phyloP scores from a whole-genome alignment of 1,284 basidiomycete species.

The Caloboletus firmus region DNA sequence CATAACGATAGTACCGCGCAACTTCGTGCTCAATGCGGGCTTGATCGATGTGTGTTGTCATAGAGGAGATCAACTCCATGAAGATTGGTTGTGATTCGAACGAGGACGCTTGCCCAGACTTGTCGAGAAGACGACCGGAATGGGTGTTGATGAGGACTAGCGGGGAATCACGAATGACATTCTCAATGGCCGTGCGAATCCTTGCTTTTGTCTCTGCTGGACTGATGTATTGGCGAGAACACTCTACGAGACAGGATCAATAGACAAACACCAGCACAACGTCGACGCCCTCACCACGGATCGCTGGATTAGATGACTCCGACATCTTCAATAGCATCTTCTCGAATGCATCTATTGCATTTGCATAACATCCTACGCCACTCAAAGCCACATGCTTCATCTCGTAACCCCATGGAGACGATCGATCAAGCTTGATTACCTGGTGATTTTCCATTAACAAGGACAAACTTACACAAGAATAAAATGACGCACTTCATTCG shows the following conservation, averaged over 20 bases:
- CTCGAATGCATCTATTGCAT: neutral
- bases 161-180: neutral
- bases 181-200: neutral
- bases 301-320: neutral
- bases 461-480: neutral
- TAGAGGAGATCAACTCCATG: conserved; percentile 5
- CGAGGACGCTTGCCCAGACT: neutral
- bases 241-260: neutral
- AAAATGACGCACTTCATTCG: neutral
- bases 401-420: conserved; percentile 9
- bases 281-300: neutral
- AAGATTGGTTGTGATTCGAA: conserved; percentile 4
- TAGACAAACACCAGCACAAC: too few species aligned
- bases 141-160: conserved; percentile 9
- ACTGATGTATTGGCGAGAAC: neutral
- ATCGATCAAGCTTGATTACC: neutral
- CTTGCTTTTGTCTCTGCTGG: neutral
- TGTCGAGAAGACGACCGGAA: conserved; percentile 1
- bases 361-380: too few species aligned
- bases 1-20: too few species aligned
- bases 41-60: conserved; percentile 6
- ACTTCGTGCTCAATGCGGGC: too few species aligned
- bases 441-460: neutral
- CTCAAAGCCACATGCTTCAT: neutral
- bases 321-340: conserved; percentile 1